These are phyloP conservation scores for Yamadazyma philogaea DNA, from an alignment of 805 yeast species.

Conservation along the genomic window DNA sequence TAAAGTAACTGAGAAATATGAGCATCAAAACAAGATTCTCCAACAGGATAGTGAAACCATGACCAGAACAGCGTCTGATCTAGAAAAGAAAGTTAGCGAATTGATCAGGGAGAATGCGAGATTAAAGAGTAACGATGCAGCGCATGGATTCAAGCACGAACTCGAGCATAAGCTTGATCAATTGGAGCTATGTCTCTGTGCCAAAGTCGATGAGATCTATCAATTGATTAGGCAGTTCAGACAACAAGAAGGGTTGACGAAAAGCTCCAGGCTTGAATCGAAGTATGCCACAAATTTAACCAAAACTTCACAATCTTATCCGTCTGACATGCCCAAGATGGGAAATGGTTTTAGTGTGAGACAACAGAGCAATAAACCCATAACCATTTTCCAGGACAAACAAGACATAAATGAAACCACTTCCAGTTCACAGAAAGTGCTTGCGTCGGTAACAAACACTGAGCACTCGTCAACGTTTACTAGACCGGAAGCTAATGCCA, in stretches of 20 bases:
- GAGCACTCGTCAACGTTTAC: neutral
- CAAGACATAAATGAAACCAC: neutral
- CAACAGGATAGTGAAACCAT: conserved; percentile 57
- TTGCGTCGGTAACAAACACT: neutral
- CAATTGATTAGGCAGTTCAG: conserved; percentile 42
- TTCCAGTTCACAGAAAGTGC: neutral
- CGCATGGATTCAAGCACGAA: conserved; percentile 25
- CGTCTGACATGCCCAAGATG: neutral
- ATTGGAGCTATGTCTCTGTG: conserved; percentile 41
- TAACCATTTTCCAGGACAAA: conserved; percentile 1
- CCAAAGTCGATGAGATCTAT: conserved; percentile 45
- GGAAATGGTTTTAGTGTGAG: conserved; percentile 2
- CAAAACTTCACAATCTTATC: neutral
- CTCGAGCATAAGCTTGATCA: conserved; percentile 34
- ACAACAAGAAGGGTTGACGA: conserved; percentile 36
- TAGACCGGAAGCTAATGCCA: neutral
- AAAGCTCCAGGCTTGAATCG: neutral
- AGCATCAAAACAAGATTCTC: conserved; percentile 44
- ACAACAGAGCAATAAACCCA: conserved; percentile 1
- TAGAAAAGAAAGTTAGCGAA: conserved; percentile 51
- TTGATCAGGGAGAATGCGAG: conserved; percentile 49
- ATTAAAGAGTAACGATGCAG: conserved; percentile 31
- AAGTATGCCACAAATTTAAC: neutral
- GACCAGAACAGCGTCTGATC: conserved; percentile 46
- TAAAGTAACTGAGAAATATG: conserved; percentile 1